Conservation (phyloP, 176 grass and related monocot species). For the Microstegium vimineum region DNA sequence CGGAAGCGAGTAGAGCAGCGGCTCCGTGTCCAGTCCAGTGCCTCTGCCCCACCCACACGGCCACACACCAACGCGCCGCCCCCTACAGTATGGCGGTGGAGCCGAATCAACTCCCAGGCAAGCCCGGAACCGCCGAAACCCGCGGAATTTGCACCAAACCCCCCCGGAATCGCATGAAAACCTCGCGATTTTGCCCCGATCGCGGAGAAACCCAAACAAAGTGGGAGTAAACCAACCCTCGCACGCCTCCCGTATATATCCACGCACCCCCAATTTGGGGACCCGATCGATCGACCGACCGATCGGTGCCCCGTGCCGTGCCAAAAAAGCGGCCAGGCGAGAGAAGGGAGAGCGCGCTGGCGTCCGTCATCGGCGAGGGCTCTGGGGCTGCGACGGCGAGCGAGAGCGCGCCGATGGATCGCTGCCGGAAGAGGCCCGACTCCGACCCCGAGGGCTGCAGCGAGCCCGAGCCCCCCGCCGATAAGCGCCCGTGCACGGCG, state of each 20-base stretch:
- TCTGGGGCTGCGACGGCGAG: not conserved
- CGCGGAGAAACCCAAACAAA: not conserved
- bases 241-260: conserved; percentile 32
- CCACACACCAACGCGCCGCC: not conserved
- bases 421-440: conserved; percentile 83
- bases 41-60: too few species aligned
- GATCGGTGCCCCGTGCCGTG: conserved; percentile 8
- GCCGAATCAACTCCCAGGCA: not conserved
- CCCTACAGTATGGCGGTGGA: conserved; percentile 21
- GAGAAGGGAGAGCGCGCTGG: conserved; percentile 8
- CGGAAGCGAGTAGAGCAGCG: not conserved
- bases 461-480: conserved; percentile 48
- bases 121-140: not conserved
- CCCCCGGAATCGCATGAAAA: conserved; percentile 5
- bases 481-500: conserved; percentile 89
- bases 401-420: conserved; percentile 58
- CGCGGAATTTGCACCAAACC: conserved; percentile 16
- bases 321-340: conserved; percentile 3
- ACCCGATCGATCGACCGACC: conserved; percentile 18
- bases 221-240: not conserved
- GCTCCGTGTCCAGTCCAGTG: not conserved
- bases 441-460: conserved; percentile 44
- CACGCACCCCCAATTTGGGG: conserved; percentile 8
- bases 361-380: conserved; percentile 17
- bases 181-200: conserved; percentile 24